phyloP scores from a whole-genome alignment of 2,329 filamentous ascomycete genomes.

The Phoma herbarum region DNA sequence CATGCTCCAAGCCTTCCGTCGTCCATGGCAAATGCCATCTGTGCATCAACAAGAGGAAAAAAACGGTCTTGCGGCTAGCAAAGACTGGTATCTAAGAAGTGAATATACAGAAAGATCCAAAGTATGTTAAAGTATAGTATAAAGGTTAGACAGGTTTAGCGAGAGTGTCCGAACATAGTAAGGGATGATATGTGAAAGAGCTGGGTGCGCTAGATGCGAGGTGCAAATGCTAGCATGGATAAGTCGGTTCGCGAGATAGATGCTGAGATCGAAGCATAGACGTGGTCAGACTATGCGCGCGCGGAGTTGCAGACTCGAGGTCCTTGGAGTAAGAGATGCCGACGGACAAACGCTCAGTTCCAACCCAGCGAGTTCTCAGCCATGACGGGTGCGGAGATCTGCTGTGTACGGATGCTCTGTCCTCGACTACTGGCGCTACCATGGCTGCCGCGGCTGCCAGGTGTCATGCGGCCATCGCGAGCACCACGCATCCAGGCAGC shows the following conservation, averaged over 20 bases:
- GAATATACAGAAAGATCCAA: constrained; percentile 41
- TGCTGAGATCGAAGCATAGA: constrained; percentile 19
- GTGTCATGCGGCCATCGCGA: constrained; percentile 49
- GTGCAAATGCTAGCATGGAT: constrained; percentile 31
- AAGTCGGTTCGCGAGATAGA: constrained; percentile 21
- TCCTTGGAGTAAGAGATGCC: not conserved
- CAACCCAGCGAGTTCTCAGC: constrained; percentile 95
- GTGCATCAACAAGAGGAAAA: constrained; percentile 37
- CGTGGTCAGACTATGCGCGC: constrained; percentile 17
- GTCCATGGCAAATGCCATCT: constrained; percentile 25
- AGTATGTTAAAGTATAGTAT: constrained; percentile 44
- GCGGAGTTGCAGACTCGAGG: constrained; percentile 24
- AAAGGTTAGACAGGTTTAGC: constrained; percentile 41
- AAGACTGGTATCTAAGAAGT: constrained; percentile 55
- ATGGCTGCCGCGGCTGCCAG: constrained; percentile 53
- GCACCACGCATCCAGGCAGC: constrained; percentile 60
- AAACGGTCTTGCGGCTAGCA: constrained; percentile 48
- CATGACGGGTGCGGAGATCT: constrained; percentile 89
- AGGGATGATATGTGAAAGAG: constrained; percentile 27
- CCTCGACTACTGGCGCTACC: constrained; percentile 68
- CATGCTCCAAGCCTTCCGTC: constrained; percentile 28
- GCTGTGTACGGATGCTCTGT: constrained; percentile 70
- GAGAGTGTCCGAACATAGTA: constrained; percentile 48
- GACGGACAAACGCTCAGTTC: constrained; percentile 68
- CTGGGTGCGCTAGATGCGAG: constrained; percentile 23